Evolutionary conservation across 176 grass and related monocot species (phyloP).

Genomic region (Hordeum marinum): DNA sequence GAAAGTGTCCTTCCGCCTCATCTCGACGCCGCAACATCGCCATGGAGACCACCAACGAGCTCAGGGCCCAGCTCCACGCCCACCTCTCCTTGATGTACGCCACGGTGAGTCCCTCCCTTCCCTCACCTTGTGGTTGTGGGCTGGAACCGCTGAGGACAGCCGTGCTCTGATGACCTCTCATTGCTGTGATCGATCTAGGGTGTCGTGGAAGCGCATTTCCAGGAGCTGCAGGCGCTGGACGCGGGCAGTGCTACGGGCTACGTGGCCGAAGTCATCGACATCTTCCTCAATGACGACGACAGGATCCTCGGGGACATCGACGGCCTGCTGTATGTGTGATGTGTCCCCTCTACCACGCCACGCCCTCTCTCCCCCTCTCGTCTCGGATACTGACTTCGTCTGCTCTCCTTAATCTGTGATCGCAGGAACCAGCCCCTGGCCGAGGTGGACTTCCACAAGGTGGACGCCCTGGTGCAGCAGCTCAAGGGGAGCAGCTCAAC

Average conservation of each 20-base stretch:
- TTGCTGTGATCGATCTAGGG: conserved; percentile 32
- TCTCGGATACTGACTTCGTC: not conserved
- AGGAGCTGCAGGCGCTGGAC: conserved; percentile 75
- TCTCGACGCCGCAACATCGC: not conserved
- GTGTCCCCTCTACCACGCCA: not conserved
- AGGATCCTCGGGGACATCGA: conserved; percentile 54
- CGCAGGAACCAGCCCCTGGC: conserved; percentile 40
- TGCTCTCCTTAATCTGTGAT: not conserved
- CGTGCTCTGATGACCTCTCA: not conserved
- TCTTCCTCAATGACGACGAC: conserved; percentile 69
- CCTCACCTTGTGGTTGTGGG: not conserved
- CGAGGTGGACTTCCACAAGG: conserved; percentile 55
- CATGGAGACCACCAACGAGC: conserved; percentile 40
- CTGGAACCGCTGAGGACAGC: too few relatives aligned
- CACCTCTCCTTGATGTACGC: conserved; percentile 54
- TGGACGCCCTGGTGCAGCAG: conserved; percentile 76
- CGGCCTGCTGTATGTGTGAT: conserved; percentile 58
- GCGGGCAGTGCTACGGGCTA: conserved; percentile 51
- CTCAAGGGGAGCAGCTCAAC: conserved; percentile 88
- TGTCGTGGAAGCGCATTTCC: conserved; percentile 71
- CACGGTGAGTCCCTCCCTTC: not conserved
- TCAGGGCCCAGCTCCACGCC: conserved; percentile 55
- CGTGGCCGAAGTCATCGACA: conserved; percentile 57
- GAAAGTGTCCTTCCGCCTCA: too few relatives aligned
- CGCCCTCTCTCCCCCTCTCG: too few relatives aligned